Evolutionary conservation across 495 filamentous ascomycete genomes (phyloP).

Genomic region (Cercophora scortea): DNA sequence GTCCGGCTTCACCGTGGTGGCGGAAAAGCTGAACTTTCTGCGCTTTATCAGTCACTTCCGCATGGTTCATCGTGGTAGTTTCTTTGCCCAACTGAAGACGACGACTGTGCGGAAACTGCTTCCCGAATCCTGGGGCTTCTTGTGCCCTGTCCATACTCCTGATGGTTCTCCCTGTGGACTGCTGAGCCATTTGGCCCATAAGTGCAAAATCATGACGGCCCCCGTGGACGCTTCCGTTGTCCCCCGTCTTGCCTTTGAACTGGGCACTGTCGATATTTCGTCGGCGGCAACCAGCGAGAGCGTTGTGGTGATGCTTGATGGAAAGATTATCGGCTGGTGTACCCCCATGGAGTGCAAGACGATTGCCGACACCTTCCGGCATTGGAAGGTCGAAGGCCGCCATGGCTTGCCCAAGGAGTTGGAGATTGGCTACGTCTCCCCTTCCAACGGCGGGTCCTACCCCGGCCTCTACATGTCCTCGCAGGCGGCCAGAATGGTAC

Average conservation of each 20-base stretch:
- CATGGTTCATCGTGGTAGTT: slow-evolving; percentile 97
- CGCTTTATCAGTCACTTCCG: slow-evolving; percentile 99
- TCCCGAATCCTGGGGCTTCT: slow-evolving; percentile 94
- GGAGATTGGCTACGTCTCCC: slow-evolving; percentile 87
- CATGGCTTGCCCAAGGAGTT: slow-evolving; percentile 76
- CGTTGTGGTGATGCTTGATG: slow-evolving; percentile 83
- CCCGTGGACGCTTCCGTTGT: slow-evolving; percentile 63
- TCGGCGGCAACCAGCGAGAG: slow-evolving; percentile 71
- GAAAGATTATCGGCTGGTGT: slow-evolving; percentile 83
- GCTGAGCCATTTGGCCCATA: slow-evolving; percentile 91
- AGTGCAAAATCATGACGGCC: slow-evolving; percentile 78
- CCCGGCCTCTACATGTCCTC: slow-evolving; percentile 94
- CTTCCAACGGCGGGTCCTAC: slow-evolving; percentile 81
- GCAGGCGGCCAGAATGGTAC: slow-evolving; percentile 72
- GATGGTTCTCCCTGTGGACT: slow-evolving; percentile 93
- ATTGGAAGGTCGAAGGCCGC: slow-evolving; percentile 92
- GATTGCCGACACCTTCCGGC: slow-evolving; percentile 75
- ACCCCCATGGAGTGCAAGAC: slow-evolving; percentile 68
- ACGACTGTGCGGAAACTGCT: slow-evolving; percentile 92
- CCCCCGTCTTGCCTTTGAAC: slow-evolving; percentile 60
- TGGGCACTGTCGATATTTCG: slow-evolving; percentile 66
- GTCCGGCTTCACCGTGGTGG: slow-evolving; percentile 91
- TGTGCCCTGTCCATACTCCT: slow-evolving; percentile 95
- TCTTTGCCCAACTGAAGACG: slow-evolving; percentile 96
- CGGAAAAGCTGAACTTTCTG: slow-evolving; percentile 98